These are phyloP conservation scores for Porcisia hertigi DNA, from an alignment of 208 protist genomes.

Conservation along the genomic window DNA sequence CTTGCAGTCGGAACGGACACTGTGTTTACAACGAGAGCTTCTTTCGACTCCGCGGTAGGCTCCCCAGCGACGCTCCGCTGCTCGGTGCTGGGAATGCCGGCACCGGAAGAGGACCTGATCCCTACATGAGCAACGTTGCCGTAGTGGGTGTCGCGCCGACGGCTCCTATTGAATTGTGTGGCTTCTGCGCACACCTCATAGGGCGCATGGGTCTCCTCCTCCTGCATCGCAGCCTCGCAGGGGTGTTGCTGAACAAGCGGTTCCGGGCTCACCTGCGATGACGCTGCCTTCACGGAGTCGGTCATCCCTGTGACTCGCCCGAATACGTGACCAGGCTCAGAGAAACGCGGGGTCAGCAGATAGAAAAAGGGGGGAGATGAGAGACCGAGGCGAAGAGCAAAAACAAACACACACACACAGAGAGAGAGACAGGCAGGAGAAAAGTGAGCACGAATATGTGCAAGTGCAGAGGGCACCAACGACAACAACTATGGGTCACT, in stretches of 20 bases:
- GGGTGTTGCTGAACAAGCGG: neutral
- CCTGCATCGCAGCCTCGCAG: neutral
- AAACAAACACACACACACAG: neutral
- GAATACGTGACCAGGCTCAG: neutral
- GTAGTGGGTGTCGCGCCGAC: neutral
- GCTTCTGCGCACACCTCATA: constrained; percentile 11
- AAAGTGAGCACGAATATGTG: neutral
- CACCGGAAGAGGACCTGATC: neutral
- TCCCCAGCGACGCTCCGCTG: constrained; percentile 4
- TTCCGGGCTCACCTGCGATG: constrained; percentile 3
- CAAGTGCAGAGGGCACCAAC: neutral
- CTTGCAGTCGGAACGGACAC: neutral
- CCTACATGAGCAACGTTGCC: neutral
- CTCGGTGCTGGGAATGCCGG: neutral
- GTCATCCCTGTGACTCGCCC: neutral
- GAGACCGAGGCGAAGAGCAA: neutral
- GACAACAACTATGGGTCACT: neutral
- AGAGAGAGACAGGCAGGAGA: neutral
- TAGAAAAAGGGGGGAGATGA: neutral
- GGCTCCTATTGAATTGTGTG: neutral
- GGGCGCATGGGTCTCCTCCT: constrained; percentile 19
- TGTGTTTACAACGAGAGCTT: neutral
- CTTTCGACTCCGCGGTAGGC: neutral
- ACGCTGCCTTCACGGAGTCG: neutral
- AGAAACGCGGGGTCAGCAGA: neutral